Evolutionary conservation across 371 early-diverging fungal genomes (phyloP).

Genomic region (Mucor piriformis): DNA sequence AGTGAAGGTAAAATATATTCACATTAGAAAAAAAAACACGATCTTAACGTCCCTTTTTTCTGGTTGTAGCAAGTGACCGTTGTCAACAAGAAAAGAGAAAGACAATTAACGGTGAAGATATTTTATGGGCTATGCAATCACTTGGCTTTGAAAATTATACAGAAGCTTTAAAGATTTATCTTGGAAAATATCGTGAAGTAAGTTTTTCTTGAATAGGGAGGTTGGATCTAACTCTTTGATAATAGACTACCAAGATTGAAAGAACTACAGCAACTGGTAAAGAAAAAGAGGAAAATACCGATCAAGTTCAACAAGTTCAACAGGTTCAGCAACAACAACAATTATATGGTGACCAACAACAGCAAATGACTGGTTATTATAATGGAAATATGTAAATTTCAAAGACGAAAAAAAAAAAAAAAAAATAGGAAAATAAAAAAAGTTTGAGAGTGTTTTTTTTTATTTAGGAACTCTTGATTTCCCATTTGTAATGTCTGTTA

Average conservation of each 20-base stretch:
- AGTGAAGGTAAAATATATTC: constrained; percentile 76
- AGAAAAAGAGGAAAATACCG: constrained; percentile 52
- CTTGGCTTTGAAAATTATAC: constrained; percentile 98
- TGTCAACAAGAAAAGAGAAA: constrained; percentile 97
- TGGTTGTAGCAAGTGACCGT: constrained; percentile 87
- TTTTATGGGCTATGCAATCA: constrained; percentile 98
- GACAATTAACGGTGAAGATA: constrained; percentile 99
- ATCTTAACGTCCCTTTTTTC: no score
- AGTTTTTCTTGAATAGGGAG: neutral
- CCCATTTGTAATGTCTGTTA: constrained; percentile 16
- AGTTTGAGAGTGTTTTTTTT: neutral
- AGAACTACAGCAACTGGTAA: constrained; percentile 52
- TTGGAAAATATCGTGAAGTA: constrained; percentile 90
- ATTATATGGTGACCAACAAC: constrained; percentile 16
- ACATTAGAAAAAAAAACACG: neutral
- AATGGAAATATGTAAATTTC: constrained; percentile 22
- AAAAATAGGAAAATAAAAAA: neutral
- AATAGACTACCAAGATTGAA: constrained; percentile 62
- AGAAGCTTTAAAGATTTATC: constrained; percentile 92
- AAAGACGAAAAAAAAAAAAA: neutral
- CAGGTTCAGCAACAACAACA: constrained; percentile 10
- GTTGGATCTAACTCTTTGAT: neutral
- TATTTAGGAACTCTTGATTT: constrained; percentile 17
- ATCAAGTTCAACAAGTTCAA: constrained; percentile 5
- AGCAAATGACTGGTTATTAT: constrained; percentile 21